Evolutionary conservation across 148 eudicot genomes (phyloP).

Genomic region (Camellia granthamiana): DNA sequence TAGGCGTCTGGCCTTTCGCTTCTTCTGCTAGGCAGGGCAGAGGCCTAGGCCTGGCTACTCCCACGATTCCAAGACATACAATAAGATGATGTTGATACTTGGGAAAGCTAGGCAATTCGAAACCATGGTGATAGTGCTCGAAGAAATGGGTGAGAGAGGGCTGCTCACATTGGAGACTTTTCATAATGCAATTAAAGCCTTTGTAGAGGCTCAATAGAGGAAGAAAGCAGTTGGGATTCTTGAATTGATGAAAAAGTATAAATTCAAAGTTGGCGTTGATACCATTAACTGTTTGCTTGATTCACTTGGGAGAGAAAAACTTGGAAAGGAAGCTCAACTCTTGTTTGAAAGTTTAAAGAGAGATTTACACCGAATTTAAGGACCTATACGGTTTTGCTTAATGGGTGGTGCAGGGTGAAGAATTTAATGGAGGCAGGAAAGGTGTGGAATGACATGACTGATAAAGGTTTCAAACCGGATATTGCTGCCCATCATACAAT

Average conservation of each 20-base stretch:
- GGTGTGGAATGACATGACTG: conserved; percentile 88
- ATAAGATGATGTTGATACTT: conserved; percentile 64
- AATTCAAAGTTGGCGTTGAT: conserved; percentile 59
- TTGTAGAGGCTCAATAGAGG: conserved; percentile 67
- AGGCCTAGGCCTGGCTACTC: conserved; percentile 35
- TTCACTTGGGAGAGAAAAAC: conserved; percentile 64
- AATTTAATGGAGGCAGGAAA: conserved; percentile 79
- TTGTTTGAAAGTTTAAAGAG: conserved; percentile 56
- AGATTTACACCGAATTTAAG: conserved; percentile 52
- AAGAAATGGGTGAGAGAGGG: conserved; percentile 81
- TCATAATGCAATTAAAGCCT: conserved; percentile 56
- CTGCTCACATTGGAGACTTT: conserved; percentile 68
- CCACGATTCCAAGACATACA: conserved; percentile 72
- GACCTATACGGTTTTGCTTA: conserved; percentile 66
- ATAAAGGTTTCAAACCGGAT: conserved; percentile 76
- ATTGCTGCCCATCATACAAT: conserved; percentile 66
- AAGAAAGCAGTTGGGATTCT: conserved; percentile 77
- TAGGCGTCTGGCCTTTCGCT: conserved; percentile 77
- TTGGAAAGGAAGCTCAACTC: conserved; percentile 70
- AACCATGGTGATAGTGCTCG: conserved; percentile 75
- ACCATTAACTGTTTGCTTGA: conserved; percentile 68
- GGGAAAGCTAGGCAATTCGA: conserved; percentile 86
- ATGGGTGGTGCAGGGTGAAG: conserved; percentile 77
- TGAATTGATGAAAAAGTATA: conserved; percentile 79
- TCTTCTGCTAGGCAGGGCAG: conserved; percentile 76